Conservation (phyloP, 805 yeast genomes). For the Saccharomycopsis synnaedendra region DNA sequence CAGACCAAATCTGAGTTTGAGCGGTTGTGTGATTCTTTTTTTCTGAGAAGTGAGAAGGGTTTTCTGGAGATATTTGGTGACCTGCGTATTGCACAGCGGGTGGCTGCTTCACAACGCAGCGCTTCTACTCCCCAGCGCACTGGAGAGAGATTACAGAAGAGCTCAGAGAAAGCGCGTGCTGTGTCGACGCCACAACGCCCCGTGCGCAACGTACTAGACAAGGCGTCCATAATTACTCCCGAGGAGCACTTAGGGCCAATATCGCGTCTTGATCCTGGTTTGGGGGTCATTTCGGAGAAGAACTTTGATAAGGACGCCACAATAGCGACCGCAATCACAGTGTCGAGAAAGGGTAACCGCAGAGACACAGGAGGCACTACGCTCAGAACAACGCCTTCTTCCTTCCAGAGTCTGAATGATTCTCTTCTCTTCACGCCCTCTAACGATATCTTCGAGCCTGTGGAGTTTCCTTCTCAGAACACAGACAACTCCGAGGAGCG, state of each 20-base stretch:
- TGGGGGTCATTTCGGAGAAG: neutral
- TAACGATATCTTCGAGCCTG: conserved; percentile 13
- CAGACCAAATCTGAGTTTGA: conserved; percentile 15
- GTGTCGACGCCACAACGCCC: neutral
- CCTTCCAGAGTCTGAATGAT: conserved; percentile 7
- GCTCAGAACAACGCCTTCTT: neutral
- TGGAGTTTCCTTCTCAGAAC: conserved; percentile 5
- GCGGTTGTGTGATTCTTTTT: conserved; percentile 13
- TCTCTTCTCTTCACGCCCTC: conserved; percentile 8
- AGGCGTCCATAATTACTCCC: conserved; percentile 1
- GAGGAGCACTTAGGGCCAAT: conserved; percentile 10
- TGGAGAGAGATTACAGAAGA: conserved; percentile 1
- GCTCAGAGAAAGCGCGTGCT: conserved; percentile 1
- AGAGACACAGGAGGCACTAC: neutral
- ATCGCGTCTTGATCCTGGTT: conserved; percentile 16
- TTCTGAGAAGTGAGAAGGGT: conserved; percentile 7
- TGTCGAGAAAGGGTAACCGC: neutral
- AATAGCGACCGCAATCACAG: neutral
- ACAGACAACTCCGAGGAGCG: conserved; percentile 3
- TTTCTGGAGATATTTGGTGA: conserved; percentile 14
- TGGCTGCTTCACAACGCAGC: conserved; percentile 1
- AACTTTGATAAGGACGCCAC: neutral
- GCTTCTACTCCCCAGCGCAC: too few species aligned
- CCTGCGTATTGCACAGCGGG: conserved; percentile 10
- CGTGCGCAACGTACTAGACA: neutral